A percentile compares a stretch with the other conserved stretches of the same genome.
phyloP scores from a whole-genome alignment of 352 stramenopile genomes.

The Phytophthora macrochlamydospora region DNA sequence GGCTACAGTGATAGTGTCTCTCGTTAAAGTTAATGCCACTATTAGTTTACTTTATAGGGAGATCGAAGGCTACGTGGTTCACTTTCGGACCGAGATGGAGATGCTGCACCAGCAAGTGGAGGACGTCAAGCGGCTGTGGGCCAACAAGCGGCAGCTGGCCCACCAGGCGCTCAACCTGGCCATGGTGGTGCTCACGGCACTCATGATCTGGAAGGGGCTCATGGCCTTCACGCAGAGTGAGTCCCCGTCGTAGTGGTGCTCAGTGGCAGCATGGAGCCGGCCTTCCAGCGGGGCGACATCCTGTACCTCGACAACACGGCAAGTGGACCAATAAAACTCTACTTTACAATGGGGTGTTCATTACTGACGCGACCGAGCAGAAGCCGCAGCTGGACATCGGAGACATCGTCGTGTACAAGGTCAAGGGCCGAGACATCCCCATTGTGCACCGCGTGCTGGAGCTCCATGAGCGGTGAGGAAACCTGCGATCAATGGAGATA shows the following conservation, averaged over 20 bases:
- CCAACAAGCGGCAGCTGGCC: slow-evolving; percentile 97
- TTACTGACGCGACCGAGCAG: slow-evolving; percentile 24
- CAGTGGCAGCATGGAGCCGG: slow-evolving; percentile 98
- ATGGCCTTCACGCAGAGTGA: slow-evolving; percentile 98
- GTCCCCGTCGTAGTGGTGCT: slow-evolving; percentile 99
- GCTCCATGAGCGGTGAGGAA: slow-evolving; percentile 85
- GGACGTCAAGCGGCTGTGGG: slow-evolving; percentile 98
- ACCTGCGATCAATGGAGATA: no score
- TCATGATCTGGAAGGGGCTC: slow-evolving; percentile 99
- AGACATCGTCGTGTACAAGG: slow-evolving; percentile 96
- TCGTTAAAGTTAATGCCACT: no score
- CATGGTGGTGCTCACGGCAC: slow-evolving; percentile 98
- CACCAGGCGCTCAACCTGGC: slow-evolving; percentile 98
- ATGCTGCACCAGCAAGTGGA: slow-evolving; percentile 89
- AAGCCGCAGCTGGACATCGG: slow-evolving; percentile 83
- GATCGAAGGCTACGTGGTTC: not conserved
- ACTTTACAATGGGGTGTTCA: not conserved
- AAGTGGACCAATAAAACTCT: not conserved
- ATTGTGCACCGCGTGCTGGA: slow-evolving; percentile 99
- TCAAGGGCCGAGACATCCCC: slow-evolving; percentile 98
- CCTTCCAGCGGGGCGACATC: slow-evolving; percentile 99
- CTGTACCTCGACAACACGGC: slow-evolving; percentile 97
- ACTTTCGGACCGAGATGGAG: slow-evolving; percentile 34
- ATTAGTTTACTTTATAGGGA: no score
- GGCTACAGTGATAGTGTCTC: no score